phyloP scores from a whole-genome alignment of 306 rosid genomes.

The Vigna nakashimae region DNA sequence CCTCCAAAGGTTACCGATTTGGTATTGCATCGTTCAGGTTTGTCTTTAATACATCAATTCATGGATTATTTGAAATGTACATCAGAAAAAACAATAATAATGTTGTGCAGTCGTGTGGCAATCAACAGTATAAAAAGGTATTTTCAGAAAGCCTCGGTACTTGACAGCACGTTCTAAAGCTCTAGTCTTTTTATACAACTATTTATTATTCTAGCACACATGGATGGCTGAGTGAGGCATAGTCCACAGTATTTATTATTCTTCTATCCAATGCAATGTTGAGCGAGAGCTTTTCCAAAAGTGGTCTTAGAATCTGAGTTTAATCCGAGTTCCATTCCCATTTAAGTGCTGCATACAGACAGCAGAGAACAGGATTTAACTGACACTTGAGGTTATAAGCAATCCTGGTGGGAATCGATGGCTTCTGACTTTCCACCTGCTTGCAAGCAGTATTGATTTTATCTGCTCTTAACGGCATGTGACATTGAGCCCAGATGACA shows the following conservation, averaged over 20 bases:
- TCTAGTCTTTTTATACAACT: background rate
- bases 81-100: background rate
- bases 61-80: background rate
- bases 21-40: background rate
- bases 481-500: conserved; percentile 29
- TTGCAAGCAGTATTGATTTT: background rate
- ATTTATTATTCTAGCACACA: conserved; percentile 10
- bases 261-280: background rate
- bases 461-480: background rate
- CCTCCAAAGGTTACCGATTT: background rate
- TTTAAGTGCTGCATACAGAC: conserved; percentile 15
- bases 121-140: background rate
- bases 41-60: conserved; percentile 11
- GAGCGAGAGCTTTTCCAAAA: background rate
- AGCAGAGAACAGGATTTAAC: background rate
- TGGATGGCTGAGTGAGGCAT: background rate
- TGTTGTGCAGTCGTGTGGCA: background rate
- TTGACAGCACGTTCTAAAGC: background rate
- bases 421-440: conserved; percentile 31
- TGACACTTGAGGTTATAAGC: background rate
- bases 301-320: background rate
- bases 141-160: background rate
- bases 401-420: conserved; percentile 7
- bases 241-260: background rate
- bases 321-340: background rate